phyloP scores from a whole-genome alignment of 129 eudicot genomes.

The Dittrichia graveolens region DNA sequence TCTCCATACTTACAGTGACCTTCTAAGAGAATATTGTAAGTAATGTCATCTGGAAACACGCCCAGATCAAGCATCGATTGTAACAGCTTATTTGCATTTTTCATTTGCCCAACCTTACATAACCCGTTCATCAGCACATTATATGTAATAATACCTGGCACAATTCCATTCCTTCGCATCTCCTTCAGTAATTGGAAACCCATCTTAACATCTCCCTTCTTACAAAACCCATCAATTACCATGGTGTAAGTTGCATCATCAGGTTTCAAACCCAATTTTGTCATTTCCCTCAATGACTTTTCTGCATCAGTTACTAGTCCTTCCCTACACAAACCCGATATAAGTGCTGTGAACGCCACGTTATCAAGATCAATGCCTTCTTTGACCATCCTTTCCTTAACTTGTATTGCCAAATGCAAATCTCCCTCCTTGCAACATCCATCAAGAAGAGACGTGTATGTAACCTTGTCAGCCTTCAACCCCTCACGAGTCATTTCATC shows the following conservation, averaged over 20 bases:
- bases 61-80: conserved; percentile 79
- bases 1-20: conserved; percentile 62
- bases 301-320: conserved; percentile 64
- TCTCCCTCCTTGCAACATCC: conserved; percentile 82
- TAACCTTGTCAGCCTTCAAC: conserved; percentile 70
- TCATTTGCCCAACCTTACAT: conserved; percentile 77
- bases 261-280: conserved; percentile 51
- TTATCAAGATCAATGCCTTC: conserved; percentile 69
- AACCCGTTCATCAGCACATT: conserved; percentile 77
- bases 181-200: conserved; percentile 67
- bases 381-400: conserved; percentile 48
- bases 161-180: conserved; percentile 67
- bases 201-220: conserved; percentile 70
- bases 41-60: conserved; percentile 75
- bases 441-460: conserved; percentile 75
- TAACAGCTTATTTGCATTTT: conserved; percentile 67
- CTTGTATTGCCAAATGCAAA: conserved; percentile 52
- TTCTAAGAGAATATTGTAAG: conserved; percentile 75
- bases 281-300: conserved; percentile 65
- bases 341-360: conserved; percentile 79
- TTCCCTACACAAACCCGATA: conserved; percentile 72
- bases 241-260: conserved; percentile 72
- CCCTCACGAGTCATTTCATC: conserved; percentile 61
- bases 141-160: conserved; percentile 61
- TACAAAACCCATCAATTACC: conserved; percentile 75